Evolutionary conservation across 768 basidiomycete genomes (phyloP), one percentile per base, ranked within the genome.

Genomic region (Macrolepiota dolichaula): DNA sequence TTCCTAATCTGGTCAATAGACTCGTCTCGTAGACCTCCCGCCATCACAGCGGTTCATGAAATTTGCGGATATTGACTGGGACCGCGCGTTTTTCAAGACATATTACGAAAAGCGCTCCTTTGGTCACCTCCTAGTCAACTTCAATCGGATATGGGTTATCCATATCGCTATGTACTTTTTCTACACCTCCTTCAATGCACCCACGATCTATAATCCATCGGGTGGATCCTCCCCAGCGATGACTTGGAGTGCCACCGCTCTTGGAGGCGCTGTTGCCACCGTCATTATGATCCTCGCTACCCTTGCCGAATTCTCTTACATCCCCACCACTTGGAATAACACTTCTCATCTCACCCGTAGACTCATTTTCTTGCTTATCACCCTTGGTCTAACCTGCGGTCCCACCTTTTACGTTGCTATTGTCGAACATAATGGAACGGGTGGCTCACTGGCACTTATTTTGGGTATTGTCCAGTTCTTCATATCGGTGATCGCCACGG

Each of bases 61-160:
- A 72, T 96, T 99, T 64, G 94, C 96, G 73, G 87, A 92, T 53
- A 88, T 99, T 67, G 96, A 98, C 64, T 99, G 97, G 97, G 89
- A 90, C 69, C 82, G 88, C 27, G 96, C 88, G 3, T 98, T 98
- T 76, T 97, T 95, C 91, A 98, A 99, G 80, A 98, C 96, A 0
- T 99, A 98, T 75, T 94, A 89, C 65, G 97, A 99, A 74, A 94
- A 95, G 70, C 94, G 97, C 32, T 96, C 96, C 0, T 94, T 96
- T 73, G 91, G 94, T 42, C 97, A 99, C 73, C 82, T 98, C 1
- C 84, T 98, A 61, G 96, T 99, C 83, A 98, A 99, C 81, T 99
- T 99, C 81, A 98, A 98, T 78, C 92, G 96, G 51, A 93, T 99
- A 67, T 99, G 97, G 96, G 94, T 98, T 74, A 90, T 96, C 64